Percentiles rank a stretch among this genome's conserved stretches.
phyloP scores from a whole-genome alignment of 2,329 filamentous ascomycete genomes.

The Cladosporium sp. region DNA sequence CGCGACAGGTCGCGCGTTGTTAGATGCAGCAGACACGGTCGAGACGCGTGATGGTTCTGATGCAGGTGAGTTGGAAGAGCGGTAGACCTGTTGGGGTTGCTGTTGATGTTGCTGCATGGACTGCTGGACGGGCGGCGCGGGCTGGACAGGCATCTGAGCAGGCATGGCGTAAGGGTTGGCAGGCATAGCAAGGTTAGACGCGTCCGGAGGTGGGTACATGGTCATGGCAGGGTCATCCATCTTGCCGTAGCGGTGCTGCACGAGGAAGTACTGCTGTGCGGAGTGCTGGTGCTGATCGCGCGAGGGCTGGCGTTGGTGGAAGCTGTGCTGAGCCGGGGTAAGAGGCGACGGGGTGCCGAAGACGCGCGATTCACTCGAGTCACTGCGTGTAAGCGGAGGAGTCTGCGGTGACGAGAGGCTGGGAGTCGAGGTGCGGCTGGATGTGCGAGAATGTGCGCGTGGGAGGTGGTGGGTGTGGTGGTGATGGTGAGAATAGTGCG shows the following conservation, averaged over 20 bases:
- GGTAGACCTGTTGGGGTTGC: conserved; percentile 18
- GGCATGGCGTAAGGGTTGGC: conserved; percentile 15
- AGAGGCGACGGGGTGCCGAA: conserved; percentile 44
- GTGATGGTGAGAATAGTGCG: conserved; percentile 11
- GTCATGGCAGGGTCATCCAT: conserved; percentile 33
- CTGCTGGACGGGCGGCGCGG: conserved; percentile 17
- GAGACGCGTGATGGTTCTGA: conserved; percentile 41
- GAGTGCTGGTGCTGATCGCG: conserved; percentile 16
- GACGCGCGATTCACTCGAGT: conserved; percentile 42
- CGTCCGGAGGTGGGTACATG: conserved; percentile 35
- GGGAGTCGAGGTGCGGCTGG: conserved; percentile 39
- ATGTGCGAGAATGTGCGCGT: conserved; percentile 32
- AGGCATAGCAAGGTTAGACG: conserved; percentile 25
- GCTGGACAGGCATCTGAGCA: conserved; percentile 25
- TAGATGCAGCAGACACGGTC: conserved; percentile 41
- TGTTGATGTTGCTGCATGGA: conserved; percentile 17
- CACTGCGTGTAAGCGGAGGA: conserved; percentile 43
- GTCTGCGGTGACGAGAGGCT: conserved; percentile 45
- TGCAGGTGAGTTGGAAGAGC: conserved; percentile 46
- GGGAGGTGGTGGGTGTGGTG: conserved; percentile 17
- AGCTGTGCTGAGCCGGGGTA: conserved; percentile 39
- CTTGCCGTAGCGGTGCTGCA: conserved; percentile 21
- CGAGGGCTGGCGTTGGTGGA: conserved; percentile 19
- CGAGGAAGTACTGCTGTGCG: conserved; percentile 17
- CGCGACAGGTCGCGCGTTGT: conserved; percentile 24